Conservation (phyloP, 1,284 basidiomycete species). For the Porodaedalea pini region DNA sequence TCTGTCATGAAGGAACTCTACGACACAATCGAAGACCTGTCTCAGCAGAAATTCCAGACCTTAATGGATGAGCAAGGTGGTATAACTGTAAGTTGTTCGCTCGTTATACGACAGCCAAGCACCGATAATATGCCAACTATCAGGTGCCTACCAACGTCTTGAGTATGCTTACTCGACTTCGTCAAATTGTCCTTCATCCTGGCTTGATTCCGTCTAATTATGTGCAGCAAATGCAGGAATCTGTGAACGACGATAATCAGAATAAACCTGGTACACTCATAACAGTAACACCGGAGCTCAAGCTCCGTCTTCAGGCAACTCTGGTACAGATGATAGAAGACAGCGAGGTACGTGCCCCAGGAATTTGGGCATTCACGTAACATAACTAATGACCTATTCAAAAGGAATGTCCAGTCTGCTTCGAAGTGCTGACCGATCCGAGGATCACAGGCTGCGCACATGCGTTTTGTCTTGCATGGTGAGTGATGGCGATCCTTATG, state of each 20-base stretch:
- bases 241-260: slow-evolving; percentile 35
- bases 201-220: slow-evolving; percentile 75
- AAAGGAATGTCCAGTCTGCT: slow-evolving; percentile 76
- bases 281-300: slow-evolving; percentile 48
- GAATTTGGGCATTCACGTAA: background rate
- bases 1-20: slow-evolving; percentile 55
- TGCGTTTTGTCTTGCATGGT: slow-evolving; percentile 74
- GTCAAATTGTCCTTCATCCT: slow-evolving; percentile 81
- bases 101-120: background rate
- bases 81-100: slow-evolving; percentile 37
- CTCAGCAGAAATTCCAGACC: slow-evolving; percentile 57
- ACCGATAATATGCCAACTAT: background rate
- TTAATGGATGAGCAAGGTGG: slow-evolving; percentile 45
- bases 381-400: background rate
- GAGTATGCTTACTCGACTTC: slow-evolving; percentile 81
- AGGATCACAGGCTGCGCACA: slow-evolving; percentile 80
- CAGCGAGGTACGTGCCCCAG: slow-evolving; percentile 41
- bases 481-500: slow-evolving; percentile 23
- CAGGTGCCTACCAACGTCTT: slow-evolving; percentile 70
- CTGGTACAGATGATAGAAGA: slow-evolving; percentile 74
- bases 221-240: slow-evolving; percentile 58
- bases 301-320: slow-evolving; percentile 53
- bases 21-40: slow-evolving; percentile 66
- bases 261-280: slow-evolving; percentile 28
- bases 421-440: slow-evolving; percentile 59